Evolutionary conservation across 2,329 filamentous ascomycete genomes (phyloP), one percentile per base, ranked within the genome.

Genomic region (Knoxdaviesia proteae): DNA sequence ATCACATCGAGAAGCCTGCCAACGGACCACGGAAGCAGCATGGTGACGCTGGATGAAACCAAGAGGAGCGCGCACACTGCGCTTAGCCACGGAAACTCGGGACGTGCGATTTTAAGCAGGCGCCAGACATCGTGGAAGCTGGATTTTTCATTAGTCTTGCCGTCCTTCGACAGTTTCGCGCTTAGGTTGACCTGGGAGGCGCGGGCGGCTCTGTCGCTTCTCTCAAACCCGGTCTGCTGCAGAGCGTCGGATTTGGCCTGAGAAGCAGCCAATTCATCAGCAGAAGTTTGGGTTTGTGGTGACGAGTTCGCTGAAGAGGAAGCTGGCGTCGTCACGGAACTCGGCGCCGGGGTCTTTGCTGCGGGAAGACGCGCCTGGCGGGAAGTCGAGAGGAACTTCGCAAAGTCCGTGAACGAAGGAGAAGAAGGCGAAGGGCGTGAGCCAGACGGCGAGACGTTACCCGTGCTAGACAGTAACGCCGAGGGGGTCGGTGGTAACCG

Each of bases 1-100:
- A 88, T 84, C 42, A 90, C 74, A 60, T 98, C 90, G 57, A 98
- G 66, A 47, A 98, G 93, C 56, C 87, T 88, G 44, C 90, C 90
- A 49, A 98, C 93, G 0, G 87, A 93, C 56, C 94, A 94, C 1
- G 90, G 90, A 46, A 98, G 83, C 2, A 84, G 87, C 81, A 98
- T 93, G 45, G 87, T 93, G 50, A 98, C 86, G 42, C 77, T 72
- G 4, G 88, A 96, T 10, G 88, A 94, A 47, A 94, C 69, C 45
- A 98, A 68, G 41, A 98, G 68, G 55, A 94, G 81, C 44, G 80
- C 57, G 56, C 96, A 88, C 4, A 92, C 92, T 48, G 81, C 60
- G 6, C 67, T 69, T 10, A 98, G 74, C 59, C 82, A 80, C 54
- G 69, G 78, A 32, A 81, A 62, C 62, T 98, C 90, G 3, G 88